A percentile compares a stretch with the other conserved stretches of the same genome.
phyloP scores from a whole-genome alignment of 2,329 filamentous ascomycete genomes.

The Helminthosporium solani region DNA sequence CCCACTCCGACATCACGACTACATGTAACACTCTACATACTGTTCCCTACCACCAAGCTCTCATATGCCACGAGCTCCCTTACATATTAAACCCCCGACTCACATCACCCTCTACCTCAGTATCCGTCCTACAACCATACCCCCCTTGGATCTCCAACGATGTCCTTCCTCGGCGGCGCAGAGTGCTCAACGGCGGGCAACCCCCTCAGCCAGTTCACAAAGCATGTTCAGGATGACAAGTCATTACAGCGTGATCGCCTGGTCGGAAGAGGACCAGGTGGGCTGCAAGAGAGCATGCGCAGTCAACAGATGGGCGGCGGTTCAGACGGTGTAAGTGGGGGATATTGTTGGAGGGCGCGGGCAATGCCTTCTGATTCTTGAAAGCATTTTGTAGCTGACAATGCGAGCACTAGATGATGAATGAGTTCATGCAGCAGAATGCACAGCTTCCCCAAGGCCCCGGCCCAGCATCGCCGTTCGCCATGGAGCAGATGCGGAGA shows the following conservation, averaged over 20 bases:
- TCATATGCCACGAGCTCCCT: not conserved
- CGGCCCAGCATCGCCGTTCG: conserved; percentile 58
- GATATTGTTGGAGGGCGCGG: not conserved
- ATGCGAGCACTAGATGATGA: conserved; percentile 69
- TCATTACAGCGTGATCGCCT: conserved; percentile 89
- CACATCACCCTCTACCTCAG: too few relatives aligned
- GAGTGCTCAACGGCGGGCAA: conserved; percentile 97
- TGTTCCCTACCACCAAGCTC: not conserved
- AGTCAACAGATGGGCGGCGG: conserved; percentile 67
- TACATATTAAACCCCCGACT: too few relatives aligned
- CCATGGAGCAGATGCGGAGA: conserved; percentile 66
- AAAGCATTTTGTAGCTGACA: conserved; percentile 26
- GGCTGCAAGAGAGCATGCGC: conserved; percentile 73
- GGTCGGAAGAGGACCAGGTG: conserved; percentile 70
- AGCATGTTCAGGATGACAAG: conserved; percentile 95
- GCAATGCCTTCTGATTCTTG: too few relatives aligned
- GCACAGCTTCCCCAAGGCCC: conserved; percentile 59
- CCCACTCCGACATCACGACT: conserved; percentile 19
- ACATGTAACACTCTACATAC: conserved; percentile 8
- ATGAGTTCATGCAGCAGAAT: conserved; percentile 83
- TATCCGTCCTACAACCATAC: too few relatives aligned
- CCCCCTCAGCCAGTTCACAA: conserved; percentile 94
- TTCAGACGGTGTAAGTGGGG: conserved; percentile 59
- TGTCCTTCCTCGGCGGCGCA: conserved; percentile 95
- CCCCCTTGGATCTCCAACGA: conserved; percentile 39